These are phyloP conservation scores for Cynara cardunculus DNA, from an alignment of 129 eudicot genomes.

Conservation along the genomic window DNA sequence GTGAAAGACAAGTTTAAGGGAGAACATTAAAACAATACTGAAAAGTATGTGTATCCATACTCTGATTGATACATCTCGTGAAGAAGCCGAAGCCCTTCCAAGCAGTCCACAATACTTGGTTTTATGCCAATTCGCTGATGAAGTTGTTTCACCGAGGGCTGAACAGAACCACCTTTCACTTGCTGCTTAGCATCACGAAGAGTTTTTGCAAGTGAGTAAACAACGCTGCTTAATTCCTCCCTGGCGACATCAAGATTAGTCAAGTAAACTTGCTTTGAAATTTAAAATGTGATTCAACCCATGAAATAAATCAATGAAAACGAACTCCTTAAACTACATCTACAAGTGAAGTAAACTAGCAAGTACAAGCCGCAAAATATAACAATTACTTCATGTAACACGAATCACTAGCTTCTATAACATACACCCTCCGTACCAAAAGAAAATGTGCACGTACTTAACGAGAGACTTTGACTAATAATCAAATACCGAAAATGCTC, in stretches of 20 bases:
- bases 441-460: not conserved
- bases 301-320: not conserved
- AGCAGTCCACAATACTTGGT: slow-evolving; percentile 74
- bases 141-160: slow-evolving; percentile 48
- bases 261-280: not conserved
- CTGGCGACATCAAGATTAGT: slow-evolving; percentile 34
- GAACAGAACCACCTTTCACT: slow-evolving; percentile 57
- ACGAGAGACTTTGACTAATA: not conserved
- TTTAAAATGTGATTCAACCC: not conserved
- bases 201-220: slow-evolving; percentile 52
- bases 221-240: slow-evolving; percentile 59
- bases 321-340: slow-evolving; percentile 2
- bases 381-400: too few relatives aligned
- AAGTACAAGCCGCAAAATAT: not conserved
- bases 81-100: slow-evolving; percentile 73
- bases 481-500: not conserved
- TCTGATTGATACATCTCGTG: slow-evolving; percentile 86
- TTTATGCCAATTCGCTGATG: slow-evolving; percentile 60
- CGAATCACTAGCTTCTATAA: not conserved
- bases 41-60: slow-evolving; percentile 37
- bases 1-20: not conserved
- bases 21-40: not conserved
- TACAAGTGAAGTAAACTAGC: not conserved
- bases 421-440: not conserved
- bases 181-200: slow-evolving; percentile 69